Base-by-base conservation (phyloP, 306 rosid species). In the Quercus suber region DNA sequence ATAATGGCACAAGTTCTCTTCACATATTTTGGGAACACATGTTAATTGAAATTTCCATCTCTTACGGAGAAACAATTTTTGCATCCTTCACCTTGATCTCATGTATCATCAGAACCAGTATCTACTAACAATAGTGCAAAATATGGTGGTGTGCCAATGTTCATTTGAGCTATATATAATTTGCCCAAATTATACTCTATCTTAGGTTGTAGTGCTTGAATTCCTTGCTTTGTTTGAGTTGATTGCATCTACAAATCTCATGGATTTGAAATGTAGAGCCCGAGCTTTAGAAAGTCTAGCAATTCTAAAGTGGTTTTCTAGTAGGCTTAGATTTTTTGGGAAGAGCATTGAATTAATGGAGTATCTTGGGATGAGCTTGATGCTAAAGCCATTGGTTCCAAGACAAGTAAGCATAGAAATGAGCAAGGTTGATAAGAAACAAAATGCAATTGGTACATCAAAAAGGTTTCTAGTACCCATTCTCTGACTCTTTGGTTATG, bases 21-120 rank as follows among this genome's bases (percentile, higher is more conserved):
- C 5, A 25, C 70, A 58, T 35, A 1, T 1, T 33, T 13, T 33
- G 0, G 56, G 78, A 57, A n/a, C 70, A 75, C 78, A 20, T 23
- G 63, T 3, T 14, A 35, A 0, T 59, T 35, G 71, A 59, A 75
- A 25, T 41, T 75, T 37, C 78, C 71, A 37, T 2, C 18, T 45
- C 9, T 58, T 27, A 75, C 11, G 2, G 55, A 57, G 41, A 75
- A 75, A 21, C 69, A 59, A 43, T 51, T 59, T 41, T 6, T 23
- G 71, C 57, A 58, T 25, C 71, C 78, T n/a, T 59, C 69, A 75
- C 25, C 45, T 49, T 59, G 71, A 21, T 58, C 23, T 69, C 78
- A 74, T 18, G 69, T 56, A 0, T 33, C 68, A 33, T n/a, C 69
- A 35, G n/a, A 33, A 25, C 35, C 55, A 11, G 55, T 31, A 60